A percentile compares a stretch with the other conserved stretches of the same genome.
Conservation (phyloP, 1,139 yeast genomes). For the Nakaseomyces bracarensis region DNA sequence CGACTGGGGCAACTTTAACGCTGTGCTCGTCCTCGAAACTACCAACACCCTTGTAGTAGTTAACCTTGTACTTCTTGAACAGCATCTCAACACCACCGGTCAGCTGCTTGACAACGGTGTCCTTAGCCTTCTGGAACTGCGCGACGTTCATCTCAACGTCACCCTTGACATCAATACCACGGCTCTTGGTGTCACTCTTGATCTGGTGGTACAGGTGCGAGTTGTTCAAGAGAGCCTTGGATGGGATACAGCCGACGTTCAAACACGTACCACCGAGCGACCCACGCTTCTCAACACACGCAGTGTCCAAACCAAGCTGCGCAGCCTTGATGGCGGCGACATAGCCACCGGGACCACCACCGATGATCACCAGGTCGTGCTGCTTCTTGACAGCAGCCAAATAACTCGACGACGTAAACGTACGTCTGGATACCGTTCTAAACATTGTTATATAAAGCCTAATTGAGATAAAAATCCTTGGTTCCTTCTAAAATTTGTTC, state of each 20-base stretch:
- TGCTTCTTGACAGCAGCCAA: conserved; percentile 35
- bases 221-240: conserved; percentile 90
- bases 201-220: conserved; percentile 88
- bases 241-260: conserved; percentile 98
- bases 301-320: conserved; percentile 87
- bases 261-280: conserved; percentile 95
- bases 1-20: conserved; percentile 75
- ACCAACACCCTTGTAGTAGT: conserved; percentile 89
- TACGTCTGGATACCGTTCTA: conserved; percentile 16
- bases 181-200: conserved; percentile 68
- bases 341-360: conserved; percentile 99
- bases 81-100: conserved; percentile 92
- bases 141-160: conserved; percentile 67
- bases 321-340: conserved; percentile 99
- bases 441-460: conserved; percentile 16
- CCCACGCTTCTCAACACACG: conserved; percentile 96
- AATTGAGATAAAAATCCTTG: too few relatives aligned
- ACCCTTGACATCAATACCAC: conserved; percentile 82
- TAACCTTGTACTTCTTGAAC: conserved; percentile 92
- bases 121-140: conserved; percentile 86
- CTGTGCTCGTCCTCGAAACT: conserved; percentile 76
- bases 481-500: too few relatives aligned
- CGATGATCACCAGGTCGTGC: conserved; percentile 89
- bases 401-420: conserved; percentile 6
- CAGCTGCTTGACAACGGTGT: conserved; percentile 76